Evolutionary conservation across 2,329 filamentous ascomycete species (phyloP), one percentile per base, ranked within the genome.

Genomic region (Triangularia verruculosa): DNA sequence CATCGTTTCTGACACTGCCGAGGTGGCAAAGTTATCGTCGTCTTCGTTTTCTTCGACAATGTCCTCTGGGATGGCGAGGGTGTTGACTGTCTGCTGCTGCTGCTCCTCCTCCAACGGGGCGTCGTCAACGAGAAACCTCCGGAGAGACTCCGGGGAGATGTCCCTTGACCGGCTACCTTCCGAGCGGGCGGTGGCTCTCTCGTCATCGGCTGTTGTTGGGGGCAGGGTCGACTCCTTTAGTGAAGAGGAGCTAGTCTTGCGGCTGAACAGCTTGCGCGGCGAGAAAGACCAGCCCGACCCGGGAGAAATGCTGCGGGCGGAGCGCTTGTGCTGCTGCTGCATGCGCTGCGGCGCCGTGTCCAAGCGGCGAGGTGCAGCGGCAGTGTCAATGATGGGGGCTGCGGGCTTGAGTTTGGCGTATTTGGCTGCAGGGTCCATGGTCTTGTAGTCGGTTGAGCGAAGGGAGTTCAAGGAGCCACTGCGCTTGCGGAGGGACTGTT

Each of bases 341-440:
- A 76, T 70, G 43, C 39, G 39, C 24, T 70, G 64, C 20, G 74
- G 71, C 15, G 77, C 71, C 32, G 77, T 75, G 47, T 72, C 68
- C 56, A 76, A 58, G 22, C 74, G 66, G 20, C 75, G 75, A 39
- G 74, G 77, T 34, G 30, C 13, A 20, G 78, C 72, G 62, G 78
- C 72, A 54, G 85, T 79, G 67, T 80, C 78, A 15, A 80, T 78
- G 12, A 17, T 25, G 12, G 51, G 51, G 1, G 81, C 78, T 20
- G 83, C 81, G 22, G 86, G 85, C 60, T 88, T 82, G 11, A 90
- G 91, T 30, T 89, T 86, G 69, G 86, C 80, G 73, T 88, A 96
- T 72, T 90, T 92, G 78, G 92, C 89, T 28, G 84, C 80, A 0
- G 92, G 92, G 70, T 94, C 85, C 84, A 93, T 89, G 1, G 91